Base-by-base conservation (phyloP, 2,329 filamentous ascomycete species). In the Meredithiella fracta region DNA sequence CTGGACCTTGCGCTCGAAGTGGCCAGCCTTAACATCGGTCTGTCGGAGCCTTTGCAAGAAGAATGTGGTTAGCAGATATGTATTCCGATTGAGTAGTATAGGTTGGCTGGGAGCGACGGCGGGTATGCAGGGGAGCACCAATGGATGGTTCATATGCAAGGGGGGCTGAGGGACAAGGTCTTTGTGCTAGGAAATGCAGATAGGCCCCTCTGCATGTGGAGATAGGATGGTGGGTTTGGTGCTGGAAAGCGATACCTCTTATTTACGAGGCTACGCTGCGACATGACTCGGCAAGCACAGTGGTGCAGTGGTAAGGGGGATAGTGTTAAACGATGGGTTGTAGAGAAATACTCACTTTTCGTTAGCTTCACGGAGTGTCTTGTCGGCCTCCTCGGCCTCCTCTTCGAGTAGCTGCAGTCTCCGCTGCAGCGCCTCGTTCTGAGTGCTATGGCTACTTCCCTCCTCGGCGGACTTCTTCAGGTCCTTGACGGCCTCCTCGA, bases 1-100 rank as follows among this genome's bases (percentile, higher is more conserved):
- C 73, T 96, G 88, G 64, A 97, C 92, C 79, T 97, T 97, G 74
- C 92, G 92, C 77, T 98, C 92, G 73, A 91, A 97, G 77, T 98
- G 91, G 66, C 91, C 92, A 67, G 91, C 90, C 79, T 97, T 97
- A 74, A 97, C 89, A 70, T 98, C 92, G 74, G 92, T 96, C 76
- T 95, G 90, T 70, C 92, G 90, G 68, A 97, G 87, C 76, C 92
- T 98, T 64, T 62, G 26, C 37, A 51, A 17, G 7, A 44, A 44
- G 17, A 23, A 34, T 25, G 29, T 37, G 15, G 42, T 47, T 37
- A 15, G 37, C 23, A n/a, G 11, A 50, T 20, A 51, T 38, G 26
- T 34, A 34, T 9, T 17, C 11, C 23, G 49, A 20, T 44, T 17
- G 49, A 2, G 26, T n/a, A 2, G 26, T 22, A 31, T 20, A 55